Conservation (phyloP, 2,329 filamentous ascomycete species). For the Fusarium scirpi region DNA sequence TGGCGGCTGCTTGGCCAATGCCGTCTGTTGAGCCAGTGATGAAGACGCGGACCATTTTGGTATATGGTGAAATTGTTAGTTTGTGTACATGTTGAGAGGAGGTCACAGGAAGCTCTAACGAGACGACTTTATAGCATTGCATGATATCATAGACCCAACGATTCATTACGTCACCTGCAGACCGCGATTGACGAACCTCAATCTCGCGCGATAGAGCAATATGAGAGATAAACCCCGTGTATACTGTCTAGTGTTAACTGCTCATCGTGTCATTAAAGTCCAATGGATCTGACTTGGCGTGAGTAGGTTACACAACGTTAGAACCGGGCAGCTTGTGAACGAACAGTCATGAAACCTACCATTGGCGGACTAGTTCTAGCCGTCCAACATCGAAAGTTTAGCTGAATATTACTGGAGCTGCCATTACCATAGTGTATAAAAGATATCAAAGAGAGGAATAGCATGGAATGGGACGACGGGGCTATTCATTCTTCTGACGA, state of each 20-base stretch:
- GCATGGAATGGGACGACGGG: neutral
- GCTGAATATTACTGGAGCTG: no score
- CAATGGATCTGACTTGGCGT: neutral
- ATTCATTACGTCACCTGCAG: constrained; percentile 16
- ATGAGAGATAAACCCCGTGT: neutral
- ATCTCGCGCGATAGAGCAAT: neutral
- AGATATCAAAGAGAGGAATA: no score
- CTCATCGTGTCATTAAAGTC: fast-evolving
- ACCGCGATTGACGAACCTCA: neutral
- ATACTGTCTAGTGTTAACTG: neutral
- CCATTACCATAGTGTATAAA: no score
- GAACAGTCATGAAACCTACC: neutral
- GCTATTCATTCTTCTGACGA: neutral
- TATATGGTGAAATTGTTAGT: no score
- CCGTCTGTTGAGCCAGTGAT: constrained; percentile 41
- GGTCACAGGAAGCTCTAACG: no score
- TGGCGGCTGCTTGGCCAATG: constrained; percentile 36
- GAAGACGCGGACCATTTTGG: constrained; percentile 37
- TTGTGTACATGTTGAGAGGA: neutral
- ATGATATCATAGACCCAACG: constrained; percentile 18
- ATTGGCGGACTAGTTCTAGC: neutral
- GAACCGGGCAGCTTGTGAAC: neutral
- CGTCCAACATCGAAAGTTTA: neutral
- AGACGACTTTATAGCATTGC: neutral
- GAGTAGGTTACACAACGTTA: neutral